Evolutionary conservation across 306 rosid species (phyloP).

Genomic region (Vigna radiata): DNA sequence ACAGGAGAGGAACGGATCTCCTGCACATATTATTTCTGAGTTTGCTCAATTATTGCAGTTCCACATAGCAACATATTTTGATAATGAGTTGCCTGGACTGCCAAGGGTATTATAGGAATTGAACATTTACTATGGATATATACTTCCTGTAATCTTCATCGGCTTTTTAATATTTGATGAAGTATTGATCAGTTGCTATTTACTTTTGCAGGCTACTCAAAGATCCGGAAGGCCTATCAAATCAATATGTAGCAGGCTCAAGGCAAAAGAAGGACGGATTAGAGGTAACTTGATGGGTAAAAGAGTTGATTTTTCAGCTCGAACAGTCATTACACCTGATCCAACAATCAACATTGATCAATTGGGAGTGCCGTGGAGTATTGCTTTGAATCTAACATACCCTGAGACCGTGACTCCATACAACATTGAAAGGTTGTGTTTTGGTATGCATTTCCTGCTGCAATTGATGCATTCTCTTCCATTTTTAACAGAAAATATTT

Average conservation of each 20-base stretch:
- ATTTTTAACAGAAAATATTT: background rate
- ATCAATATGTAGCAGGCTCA: slow-evolving; percentile 98
- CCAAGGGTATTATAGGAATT: slow-evolving; percentile 84
- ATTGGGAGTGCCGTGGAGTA: slow-evolving; percentile 99
- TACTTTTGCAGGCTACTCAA: slow-evolving; percentile 78
- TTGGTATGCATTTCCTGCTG: slow-evolving; percentile 26
- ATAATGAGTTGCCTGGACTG: slow-evolving; percentile 94
- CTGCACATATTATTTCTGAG: slow-evolving; percentile 96
- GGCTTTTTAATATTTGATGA: slow-evolving; percentile 9
- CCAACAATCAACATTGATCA: slow-evolving; percentile 94
- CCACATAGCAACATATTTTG: slow-evolving; percentile 96
- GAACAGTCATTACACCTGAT: slow-evolving; percentile 98
- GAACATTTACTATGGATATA: slow-evolving; percentile 28
- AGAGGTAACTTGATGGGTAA: slow-evolving; percentile 99
- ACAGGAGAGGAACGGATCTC: slow-evolving; percentile 97
- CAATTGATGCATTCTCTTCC: background rate
- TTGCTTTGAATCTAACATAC: slow-evolving; percentile 93
- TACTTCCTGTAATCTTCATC: slow-evolving; percentile 21
- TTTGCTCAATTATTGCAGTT: slow-evolving; percentile 97
- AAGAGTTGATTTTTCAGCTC: slow-evolving; percentile 97
- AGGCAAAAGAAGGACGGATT: slow-evolving; percentile 99
- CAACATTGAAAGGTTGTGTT: slow-evolving; percentile 86
- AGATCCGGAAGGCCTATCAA: slow-evolving; percentile 98
- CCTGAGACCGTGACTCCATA: slow-evolving; percentile 99
- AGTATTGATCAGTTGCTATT: background rate